Base-by-base conservation (phyloP, 768 basidiomycete genomes). In the Guyanaporus albipodus region DNA sequence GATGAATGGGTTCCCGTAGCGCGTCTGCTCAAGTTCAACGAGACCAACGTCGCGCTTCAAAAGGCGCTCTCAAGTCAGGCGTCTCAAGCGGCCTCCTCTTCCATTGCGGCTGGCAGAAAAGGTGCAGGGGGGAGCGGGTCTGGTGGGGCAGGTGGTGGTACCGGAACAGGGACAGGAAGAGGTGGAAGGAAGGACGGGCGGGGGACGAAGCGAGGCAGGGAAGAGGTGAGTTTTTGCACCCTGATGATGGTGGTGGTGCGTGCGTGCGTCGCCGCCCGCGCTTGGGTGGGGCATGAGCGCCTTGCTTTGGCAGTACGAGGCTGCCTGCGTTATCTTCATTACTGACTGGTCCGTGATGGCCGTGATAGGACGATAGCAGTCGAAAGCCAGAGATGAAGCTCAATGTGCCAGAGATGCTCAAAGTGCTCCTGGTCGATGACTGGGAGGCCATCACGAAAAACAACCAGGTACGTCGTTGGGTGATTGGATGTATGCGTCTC, bases 361-460 rank as follows among this genome's bases (percentile, higher is more conserved):
- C n/a, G 39, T 48, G 27, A 12, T 56, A 93, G 78, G 89, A 90
- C 42, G 93, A 95, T 22, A 78, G 72, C 50, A 72, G 72, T 60
- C 83, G 81, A 64, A 83, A 87, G 54, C 86, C 90, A 1, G 94
- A 98, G 59, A 83, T 98, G 76, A 91, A 90, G 69, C 74, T 99
- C 40, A 79, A 74, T 48, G 83, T 96, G 5, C 96, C 95, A 0
- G 96, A 97, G 57, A 66, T 78, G n/a, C 75, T 98, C 52, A 97
- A 96, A 65, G 77, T 83, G 24, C 75, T 87, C 38, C 75, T 99
- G 29, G 93, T 98, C 2, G 93, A 98, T 60, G 96, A 98, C 56
- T 99, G 96, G 96, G 95, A 98, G 67, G 81, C 85, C 5, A 83
- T 98, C 31, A 98, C 96, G 43, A 97, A 96, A 72, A 89, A 93